These are phyloP conservation scores for Spinellus fusiger DNA, from an alignment of 192 early-diverging fungal species.

Conservation along the genomic window DNA sequence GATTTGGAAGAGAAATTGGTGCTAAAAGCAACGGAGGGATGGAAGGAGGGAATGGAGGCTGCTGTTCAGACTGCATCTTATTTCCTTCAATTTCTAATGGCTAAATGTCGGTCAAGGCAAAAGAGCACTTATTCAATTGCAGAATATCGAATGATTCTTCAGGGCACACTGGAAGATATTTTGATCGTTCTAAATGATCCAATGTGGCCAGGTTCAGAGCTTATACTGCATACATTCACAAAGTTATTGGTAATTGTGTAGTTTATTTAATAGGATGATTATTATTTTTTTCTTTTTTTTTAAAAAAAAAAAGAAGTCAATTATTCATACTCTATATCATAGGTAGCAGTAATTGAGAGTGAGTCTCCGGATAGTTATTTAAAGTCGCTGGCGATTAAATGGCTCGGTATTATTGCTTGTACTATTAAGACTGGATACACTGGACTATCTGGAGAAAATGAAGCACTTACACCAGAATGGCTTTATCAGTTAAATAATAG, in stretches of 20 bases:
- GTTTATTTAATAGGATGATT: not conserved
- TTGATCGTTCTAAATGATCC: conserved; percentile 68
- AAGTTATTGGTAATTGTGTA: conserved; percentile 52
- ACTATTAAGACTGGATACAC: conserved; percentile 7
- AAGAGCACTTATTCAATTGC: conserved; percentile 48
- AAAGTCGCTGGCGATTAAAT: conserved; percentile 57
- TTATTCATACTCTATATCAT: not conserved
- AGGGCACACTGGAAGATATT: conserved; percentile 67
- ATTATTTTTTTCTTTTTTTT: not conserved
- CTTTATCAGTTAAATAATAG: conserved; percentile 11
- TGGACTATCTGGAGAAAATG: not conserved
- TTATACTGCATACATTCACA: conserved; percentile 60
- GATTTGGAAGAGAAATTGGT: conserved; percentile 4
- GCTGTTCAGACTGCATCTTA: conserved; percentile 52
- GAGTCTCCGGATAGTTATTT: conserved; percentile 49
- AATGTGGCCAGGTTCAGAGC: conserved; percentile 87
- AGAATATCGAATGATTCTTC: conserved; percentile 70
- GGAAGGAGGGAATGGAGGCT: conserved; percentile 44
- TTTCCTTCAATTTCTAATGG: conserved; percentile 54
- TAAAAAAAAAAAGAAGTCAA: conserved; percentile 8
- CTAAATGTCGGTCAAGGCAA: conserved; percentile 40
- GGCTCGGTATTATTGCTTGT: conserved; percentile 53
- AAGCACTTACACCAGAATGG: conserved; percentile 15
- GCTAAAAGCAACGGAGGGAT: conserved; percentile 2
- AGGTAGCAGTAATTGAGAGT: conserved; percentile 58